phyloP scores from a whole-genome alignment of 148 eudicot genomes.

The Chenopodium berlandieri region DNA sequence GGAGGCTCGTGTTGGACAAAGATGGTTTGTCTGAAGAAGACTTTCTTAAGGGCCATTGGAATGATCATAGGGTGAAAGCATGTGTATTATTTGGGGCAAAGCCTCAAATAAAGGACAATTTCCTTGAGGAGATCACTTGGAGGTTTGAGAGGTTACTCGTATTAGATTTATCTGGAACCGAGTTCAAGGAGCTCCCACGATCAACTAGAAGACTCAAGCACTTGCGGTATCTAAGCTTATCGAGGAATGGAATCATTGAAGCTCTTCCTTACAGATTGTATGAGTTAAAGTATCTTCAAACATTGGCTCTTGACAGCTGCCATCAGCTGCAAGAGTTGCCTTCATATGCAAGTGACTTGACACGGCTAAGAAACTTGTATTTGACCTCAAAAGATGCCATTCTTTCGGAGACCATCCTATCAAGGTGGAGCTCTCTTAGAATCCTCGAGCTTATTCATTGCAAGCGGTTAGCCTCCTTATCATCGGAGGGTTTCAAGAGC shows the following conservation, averaged over 20 bases:
- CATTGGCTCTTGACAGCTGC: neutral
- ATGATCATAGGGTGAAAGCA: neutral
- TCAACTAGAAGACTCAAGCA: neutral
- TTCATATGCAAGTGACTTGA: neutral
- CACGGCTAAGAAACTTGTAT: neutral
- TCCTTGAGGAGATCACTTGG: constrained; percentile 1
- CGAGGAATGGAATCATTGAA: neutral
- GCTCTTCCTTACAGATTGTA: neutral
- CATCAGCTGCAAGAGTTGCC: neutral
- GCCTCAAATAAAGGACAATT: neutral
- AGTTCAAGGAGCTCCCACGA: neutral
- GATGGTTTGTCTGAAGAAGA: neutral
- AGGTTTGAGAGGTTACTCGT: neutral
- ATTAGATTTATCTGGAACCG: neutral
- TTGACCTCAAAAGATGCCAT: neutral
- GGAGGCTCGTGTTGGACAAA: neutral
- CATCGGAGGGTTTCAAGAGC: neutral
- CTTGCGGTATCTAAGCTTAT: neutral
- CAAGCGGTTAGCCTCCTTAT: neutral
- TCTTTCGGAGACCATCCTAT: neutral
- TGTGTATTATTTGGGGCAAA: neutral
- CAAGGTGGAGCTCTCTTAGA: neutral
- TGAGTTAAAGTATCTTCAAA: neutral
- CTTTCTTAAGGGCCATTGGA: neutral
- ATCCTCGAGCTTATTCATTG: constrained; percentile 4